Conservation (phyloP, 306 rosid genomes). For the Rubus idaeus region DNA sequence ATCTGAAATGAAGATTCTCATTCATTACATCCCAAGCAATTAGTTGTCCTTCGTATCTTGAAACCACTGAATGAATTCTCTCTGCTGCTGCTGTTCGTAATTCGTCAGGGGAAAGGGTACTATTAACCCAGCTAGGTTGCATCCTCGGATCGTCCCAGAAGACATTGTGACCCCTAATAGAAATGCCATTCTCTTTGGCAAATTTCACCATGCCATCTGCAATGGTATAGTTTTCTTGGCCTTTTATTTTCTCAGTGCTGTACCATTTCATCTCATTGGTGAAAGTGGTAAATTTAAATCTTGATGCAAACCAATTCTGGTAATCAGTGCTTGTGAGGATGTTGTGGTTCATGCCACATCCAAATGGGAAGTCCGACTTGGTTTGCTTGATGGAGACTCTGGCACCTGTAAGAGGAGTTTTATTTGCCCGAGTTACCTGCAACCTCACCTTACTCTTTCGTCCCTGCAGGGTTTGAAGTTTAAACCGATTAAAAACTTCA, state of each 20-base stretch:
- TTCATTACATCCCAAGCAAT: slow-evolving; percentile 86
- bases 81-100: slow-evolving; percentile 40
- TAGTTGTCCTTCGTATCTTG: slow-evolving; percentile 58
- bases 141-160: slow-evolving; percentile 52
- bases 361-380: slow-evolving; percentile 52
- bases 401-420: slow-evolving; percentile 48
- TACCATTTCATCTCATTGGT: slow-evolving; percentile 88
- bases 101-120: slow-evolving; percentile 39
- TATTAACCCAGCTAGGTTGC: slow-evolving; percentile 62
- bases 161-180: slow-evolving; percentile 66
- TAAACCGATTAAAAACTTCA: not conserved
- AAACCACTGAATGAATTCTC: slow-evolving; percentile 61
- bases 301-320: slow-evolving; percentile 58
- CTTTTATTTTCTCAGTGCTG: slow-evolving; percentile 50
- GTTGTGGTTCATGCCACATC: slow-evolving; percentile 55
- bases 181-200: slow-evolving; percentile 42
- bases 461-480: slow-evolving; percentile 42
- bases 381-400: slow-evolving; percentile 34
- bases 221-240: slow-evolving; percentile 61
- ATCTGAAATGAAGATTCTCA: slow-evolving; percentile 70
- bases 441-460: slow-evolving; percentile 57
- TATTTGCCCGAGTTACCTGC: slow-evolving; percentile 35
- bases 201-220: slow-evolving; percentile 66
- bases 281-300: slow-evolving; percentile 65
- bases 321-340: slow-evolving; percentile 54